Evolutionary conservation across 2,329 filamentous ascomycete species (phyloP).

Genomic region (Trichocomaceae sp.): DNA sequence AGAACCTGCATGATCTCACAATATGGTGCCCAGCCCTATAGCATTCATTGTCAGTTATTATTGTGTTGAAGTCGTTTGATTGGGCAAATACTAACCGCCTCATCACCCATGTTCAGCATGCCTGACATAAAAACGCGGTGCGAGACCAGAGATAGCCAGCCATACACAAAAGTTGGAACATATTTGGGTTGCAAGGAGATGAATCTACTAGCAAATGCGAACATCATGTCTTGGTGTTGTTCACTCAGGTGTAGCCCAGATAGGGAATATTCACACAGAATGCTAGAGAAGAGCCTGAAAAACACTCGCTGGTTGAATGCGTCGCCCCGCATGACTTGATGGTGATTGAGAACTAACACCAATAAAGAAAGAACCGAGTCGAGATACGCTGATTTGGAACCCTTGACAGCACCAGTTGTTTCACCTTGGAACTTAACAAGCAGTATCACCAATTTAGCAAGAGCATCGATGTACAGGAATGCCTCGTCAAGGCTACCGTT

Average conservation of each 20-base stretch:
- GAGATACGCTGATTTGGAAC: slow-evolving; percentile 63
- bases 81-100: slow-evolving; percentile 32
- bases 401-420: slow-evolving; percentile 50
- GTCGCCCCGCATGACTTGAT: slow-evolving; percentile 73
- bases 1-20: slow-evolving; percentile 67
- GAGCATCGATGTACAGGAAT: slow-evolving; percentile 65
- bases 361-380: slow-evolving; percentile 72
- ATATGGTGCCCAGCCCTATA: slow-evolving; percentile 66
- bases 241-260: slow-evolving; percentile 54
- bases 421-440: slow-evolving; percentile 68
- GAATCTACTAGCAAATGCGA: slow-evolving; percentile 65
- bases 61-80: background rate
- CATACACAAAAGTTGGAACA: slow-evolving; percentile 76
- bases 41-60: slow-evolving; percentile 4
- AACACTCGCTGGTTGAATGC: slow-evolving; percentile 83
- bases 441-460: slow-evolving; percentile 71
- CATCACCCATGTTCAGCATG: slow-evolving; percentile 62
- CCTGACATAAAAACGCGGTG: slow-evolving; percentile 79
- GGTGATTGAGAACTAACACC: slow-evolving; percentile 74
- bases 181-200: slow-evolving; percentile 66
- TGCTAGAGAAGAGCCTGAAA: slow-evolving; percentile 77
- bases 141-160: slow-evolving; percentile 74
- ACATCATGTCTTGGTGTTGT: slow-evolving; percentile 61
- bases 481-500: slow-evolving; percentile 55
- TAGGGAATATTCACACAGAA: slow-evolving; percentile 67